Conservation (phyloP, 108 stramenopile species). For the Cyclotella choctawhatcheeana region DNA sequence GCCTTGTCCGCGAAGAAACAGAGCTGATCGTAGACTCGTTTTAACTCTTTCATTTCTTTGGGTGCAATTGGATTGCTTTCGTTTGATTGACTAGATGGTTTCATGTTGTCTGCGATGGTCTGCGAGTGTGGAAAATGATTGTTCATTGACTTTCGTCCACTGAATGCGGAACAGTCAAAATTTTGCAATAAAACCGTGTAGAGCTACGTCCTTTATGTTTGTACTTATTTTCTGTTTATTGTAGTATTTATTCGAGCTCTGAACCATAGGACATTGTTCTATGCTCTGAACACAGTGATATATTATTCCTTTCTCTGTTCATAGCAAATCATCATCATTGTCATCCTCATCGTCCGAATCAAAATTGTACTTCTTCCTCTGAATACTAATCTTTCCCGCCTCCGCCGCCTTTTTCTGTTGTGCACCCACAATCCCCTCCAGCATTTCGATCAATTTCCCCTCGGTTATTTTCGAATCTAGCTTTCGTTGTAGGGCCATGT, state of each 20-base stretch:
- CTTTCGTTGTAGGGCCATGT: slow-evolving; percentile 82
- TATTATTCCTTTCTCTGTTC: too few species aligned
- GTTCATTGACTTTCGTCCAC: too few species aligned
- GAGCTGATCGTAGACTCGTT: slow-evolving; percentile 54
- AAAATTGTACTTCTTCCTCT: slow-evolving; percentile 87
- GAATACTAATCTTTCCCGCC: slow-evolving; percentile 74
- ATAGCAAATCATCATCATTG: slow-evolving; percentile 78
- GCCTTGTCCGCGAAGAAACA: slow-evolving; percentile 57
- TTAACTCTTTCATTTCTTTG: slow-evolving; percentile 60
- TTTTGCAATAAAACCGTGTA: too few species aligned
- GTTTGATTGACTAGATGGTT: slow-evolving; percentile 3
- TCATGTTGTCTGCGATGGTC: too few species aligned
- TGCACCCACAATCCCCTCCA: slow-evolving; percentile 72
- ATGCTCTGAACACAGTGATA: neutral
- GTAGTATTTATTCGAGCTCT: neutral
- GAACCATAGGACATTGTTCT: neutral
- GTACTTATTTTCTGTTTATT: too few species aligned
- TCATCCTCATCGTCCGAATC: slow-evolving; percentile 85
- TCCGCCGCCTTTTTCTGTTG: slow-evolving; percentile 39
- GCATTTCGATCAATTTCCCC: slow-evolving; percentile 83
- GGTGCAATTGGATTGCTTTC: slow-evolving; percentile 39
- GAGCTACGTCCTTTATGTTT: neutral
- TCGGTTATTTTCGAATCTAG: slow-evolving; percentile 83
- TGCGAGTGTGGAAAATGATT: too few species aligned
- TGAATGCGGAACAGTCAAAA: too few species aligned